phyloP scores from a whole-genome alignment of 352 stramenopile species.

The Sclerospora graminicola region DNA sequence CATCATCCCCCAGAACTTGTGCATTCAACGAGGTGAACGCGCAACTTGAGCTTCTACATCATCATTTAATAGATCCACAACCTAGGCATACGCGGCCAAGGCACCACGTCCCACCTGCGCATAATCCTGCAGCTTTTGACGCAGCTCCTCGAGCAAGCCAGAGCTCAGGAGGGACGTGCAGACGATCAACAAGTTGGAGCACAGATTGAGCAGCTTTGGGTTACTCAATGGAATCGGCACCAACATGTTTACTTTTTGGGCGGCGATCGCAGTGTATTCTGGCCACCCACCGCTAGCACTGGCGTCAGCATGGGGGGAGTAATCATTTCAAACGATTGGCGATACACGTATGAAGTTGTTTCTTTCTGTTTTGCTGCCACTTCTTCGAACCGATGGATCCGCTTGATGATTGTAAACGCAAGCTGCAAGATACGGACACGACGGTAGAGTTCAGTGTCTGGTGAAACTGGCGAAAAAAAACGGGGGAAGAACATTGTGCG shows the following conservation, averaged over 20 bases:
- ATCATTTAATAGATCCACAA: no score
- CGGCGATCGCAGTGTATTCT: constrained; percentile 8
- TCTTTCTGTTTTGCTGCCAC: constrained; percentile 29
- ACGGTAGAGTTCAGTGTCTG: constrained; percentile 39
- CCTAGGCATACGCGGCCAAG: constrained; percentile 31
- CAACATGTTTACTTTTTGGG: constrained; percentile 26
- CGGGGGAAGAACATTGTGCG: constrained; percentile 11
- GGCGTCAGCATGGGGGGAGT: constrained; percentile 22
- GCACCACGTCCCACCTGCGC: constrained; percentile 26
- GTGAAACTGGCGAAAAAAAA: constrained; percentile 17
- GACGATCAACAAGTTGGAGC: constrained; percentile 43
- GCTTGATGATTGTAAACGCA: constrained; percentile 45
- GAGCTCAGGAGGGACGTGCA: constrained; percentile 25
- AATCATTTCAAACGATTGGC: constrained; percentile 57
- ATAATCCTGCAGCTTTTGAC: constrained; percentile 35
- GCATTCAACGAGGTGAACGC: constrained; percentile 27
- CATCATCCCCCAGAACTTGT: constrained; percentile 26
- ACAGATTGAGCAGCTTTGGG: constrained; percentile 42
- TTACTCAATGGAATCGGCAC: constrained; percentile 54
- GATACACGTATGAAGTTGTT: constrained; percentile 23
- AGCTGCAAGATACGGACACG: constrained; percentile 46
- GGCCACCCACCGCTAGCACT: neutral
- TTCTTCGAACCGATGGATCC: constrained; percentile 51
- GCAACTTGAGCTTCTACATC: constrained; percentile 29
- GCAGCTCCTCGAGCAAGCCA: constrained; percentile 34